Evolutionary conservation across 768 basidiomycete species (phyloP), one percentile per base, ranked within the genome.

Genomic region (Baorangia bicolor): DNA sequence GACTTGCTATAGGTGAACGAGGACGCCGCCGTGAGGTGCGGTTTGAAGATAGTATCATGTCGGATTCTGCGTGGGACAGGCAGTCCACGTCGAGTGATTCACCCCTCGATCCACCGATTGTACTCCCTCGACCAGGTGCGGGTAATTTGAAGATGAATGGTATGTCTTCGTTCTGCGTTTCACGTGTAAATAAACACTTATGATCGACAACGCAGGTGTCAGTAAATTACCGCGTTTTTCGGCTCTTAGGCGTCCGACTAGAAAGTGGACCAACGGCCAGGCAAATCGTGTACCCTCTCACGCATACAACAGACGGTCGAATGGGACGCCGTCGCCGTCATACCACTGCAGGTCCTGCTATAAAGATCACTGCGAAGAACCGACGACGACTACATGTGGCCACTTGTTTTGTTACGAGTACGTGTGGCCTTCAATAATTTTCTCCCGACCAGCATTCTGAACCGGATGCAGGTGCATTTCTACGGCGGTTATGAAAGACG

Each of bases 311-410:
- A 59, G 57, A 48, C 61, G 61, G 20, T 0, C 58, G 20, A 57
- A 51, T 20, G 58, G 48, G 35, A 18, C 41, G 18, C 43, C 57
- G 4, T 18, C 55, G 25, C 52, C 60, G 8, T 69, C 66, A 11
- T 71, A 71, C 39, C 79, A 83, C 54, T 85, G 82, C 54, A 76
- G 85, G 48, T 68, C 74, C 1, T 86, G 83, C 60, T 71, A 76
- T 25, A 69, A 65, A 31, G 76, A 82, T 53, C 72, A 77, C 31
- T 83, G 81, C 60, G 74, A 78, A 25, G 78, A 82, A 57, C 78
- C 80, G 38, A 84, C 83, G 27, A 83, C 80, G 34, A 84, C 81
- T 5, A 80, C 81, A 72, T 86, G 85, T 62, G 85, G 85, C 10
- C 85, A 86, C 58, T 68, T 86, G 28, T 86, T 86, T 59, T 86